phyloP scores from a whole-genome alignment of 2,329 filamentous ascomycete genomes.

The Colletotrichum sansevieriae region DNA sequence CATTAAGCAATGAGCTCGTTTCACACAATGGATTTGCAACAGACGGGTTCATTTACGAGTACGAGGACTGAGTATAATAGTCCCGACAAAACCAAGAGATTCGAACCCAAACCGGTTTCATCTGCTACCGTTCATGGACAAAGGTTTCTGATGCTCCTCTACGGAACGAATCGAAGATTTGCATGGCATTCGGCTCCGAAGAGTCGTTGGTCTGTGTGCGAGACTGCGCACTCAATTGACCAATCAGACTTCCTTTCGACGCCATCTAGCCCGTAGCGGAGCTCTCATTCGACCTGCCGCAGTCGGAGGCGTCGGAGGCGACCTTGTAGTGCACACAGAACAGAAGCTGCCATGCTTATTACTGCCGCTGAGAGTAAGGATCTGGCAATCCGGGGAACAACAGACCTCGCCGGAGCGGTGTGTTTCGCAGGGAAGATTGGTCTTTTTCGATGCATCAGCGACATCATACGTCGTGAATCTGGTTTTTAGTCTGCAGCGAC shows the following conservation, averaged over 20 bases:
- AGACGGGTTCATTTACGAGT: no score
- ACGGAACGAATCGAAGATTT: neutral
- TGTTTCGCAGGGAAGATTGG: neutral
- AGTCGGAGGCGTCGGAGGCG: conserved; percentile 23
- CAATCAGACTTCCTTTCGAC: conserved; percentile 5
- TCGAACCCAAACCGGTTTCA: no score
- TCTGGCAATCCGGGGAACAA: neutral
- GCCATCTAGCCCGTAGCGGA: conserved; percentile 12
- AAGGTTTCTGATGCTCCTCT: neutral
- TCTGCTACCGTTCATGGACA: neutral
- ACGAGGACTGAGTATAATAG: no score
- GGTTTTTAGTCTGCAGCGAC: conserved; percentile 3
- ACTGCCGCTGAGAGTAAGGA: neutral
- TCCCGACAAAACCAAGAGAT: no score
- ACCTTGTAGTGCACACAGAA: neutral
- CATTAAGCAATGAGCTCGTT: no score
- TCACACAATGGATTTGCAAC: no score
- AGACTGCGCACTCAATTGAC: conserved; percentile 15
- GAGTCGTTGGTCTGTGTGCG: neutral
- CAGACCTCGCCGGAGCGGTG: neutral
- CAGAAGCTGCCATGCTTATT: neutral
- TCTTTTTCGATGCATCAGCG: conserved; percentile 9
- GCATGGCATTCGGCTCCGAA: neutral
- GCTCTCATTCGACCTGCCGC: conserved; percentile 29
- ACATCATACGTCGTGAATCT: neutral